phyloP scores from a whole-genome alignment of 768 basidiomycete genomes.

The Pleurotus pulmonarius region DNA sequence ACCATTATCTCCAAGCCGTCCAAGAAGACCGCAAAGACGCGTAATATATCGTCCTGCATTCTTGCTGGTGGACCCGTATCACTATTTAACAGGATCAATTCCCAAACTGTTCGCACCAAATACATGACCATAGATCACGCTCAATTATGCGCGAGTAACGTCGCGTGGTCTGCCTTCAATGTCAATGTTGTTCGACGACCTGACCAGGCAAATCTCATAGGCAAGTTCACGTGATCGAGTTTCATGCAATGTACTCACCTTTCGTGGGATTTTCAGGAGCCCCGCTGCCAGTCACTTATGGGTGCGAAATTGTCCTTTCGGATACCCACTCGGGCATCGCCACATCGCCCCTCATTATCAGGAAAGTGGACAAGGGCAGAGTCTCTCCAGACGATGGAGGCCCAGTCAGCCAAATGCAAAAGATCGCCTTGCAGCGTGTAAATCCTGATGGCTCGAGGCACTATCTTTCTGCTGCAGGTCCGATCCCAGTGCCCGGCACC shows the following conservation, averaged over 20 bases:
- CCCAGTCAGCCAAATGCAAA: slow-evolving; percentile 95
- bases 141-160: slow-evolving; percentile 83
- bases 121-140: slow-evolving; percentile 92
- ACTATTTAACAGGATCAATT: slow-evolving; percentile 94
- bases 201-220: slow-evolving; percentile 58
- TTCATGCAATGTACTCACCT: slow-evolving; percentile 34
- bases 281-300: slow-evolving; percentile 87
- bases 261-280: slow-evolving; percentile 38
- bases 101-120: slow-evolving; percentile 94
- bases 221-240: slow-evolving; percentile 62
- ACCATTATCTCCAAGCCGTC: slow-evolving; percentile 96
- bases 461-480: slow-evolving; percentile 87
- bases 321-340: slow-evolving; percentile 84
- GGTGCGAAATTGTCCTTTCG: slow-evolving; percentile 81
- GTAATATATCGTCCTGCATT: slow-evolving; percentile 88
- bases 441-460: slow-evolving; percentile 80
- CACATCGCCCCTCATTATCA: slow-evolving; percentile 81
- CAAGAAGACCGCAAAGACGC: slow-evolving; percentile 95
- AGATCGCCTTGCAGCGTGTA: slow-evolving; percentile 85
- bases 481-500: slow-evolving; percentile 59
- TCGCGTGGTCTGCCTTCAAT: slow-evolving; percentile 92
- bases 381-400: slow-evolving; percentile 87
- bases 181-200: slow-evolving; percentile 83
- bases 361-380: slow-evolving; percentile 89
- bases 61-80: slow-evolving; percentile 86